Base-by-base conservation (phyloP, 768 basidiomycete species). In the Podaxis rugospora region DNA sequence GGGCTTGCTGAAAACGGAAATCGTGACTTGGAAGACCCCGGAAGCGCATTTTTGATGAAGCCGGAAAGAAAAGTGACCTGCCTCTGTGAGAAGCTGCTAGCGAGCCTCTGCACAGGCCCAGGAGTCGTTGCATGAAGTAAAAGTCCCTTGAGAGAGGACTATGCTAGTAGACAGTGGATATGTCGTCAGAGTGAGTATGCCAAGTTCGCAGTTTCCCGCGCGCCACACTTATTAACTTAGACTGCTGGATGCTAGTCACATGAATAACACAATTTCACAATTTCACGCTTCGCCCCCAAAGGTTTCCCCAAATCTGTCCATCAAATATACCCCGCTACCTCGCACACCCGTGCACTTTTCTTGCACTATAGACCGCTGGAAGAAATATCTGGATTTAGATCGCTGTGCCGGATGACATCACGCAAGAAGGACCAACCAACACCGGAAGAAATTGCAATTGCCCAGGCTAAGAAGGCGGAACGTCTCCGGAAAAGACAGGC, bases 121-220 rank as follows among this genome's bases (percentile, higher is more conserved):
- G 71, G 58, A 75, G 66, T 57, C 73, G 69, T 64, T 66, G 76
- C 77, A 80, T 78, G 64, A 67, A 72, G 65, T 55, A 23, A 32
- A 25, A 23, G 35, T 37, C 28, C 23, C 11, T 50, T 2, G 47
- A 51, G 49, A 39, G 35, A 23, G 44, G 47, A 27, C 56, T 36
- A 21, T 39, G 35, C 11, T 37, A 13, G 35, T 39, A 4, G 32
- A 32, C 32, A 32, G 32, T 32, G 32, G 32, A 32, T 32, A 32
- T 55, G 28, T 14, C 39, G 39, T 40, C 14, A 40, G 27, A 21
- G 42, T 46, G 5, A 28, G 18, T 37, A 6, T 21, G 21, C 49
- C 11, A 21, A 13, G 35, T 35, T 14, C 3, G 27, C 5, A 16
- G 16, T 49, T 57, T 57, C 56, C 56, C 56, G 56, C 56, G 57